Base-by-base conservation (phyloP, 768 basidiomycete genomes). In the Gymnopilus dilepis region DNA sequence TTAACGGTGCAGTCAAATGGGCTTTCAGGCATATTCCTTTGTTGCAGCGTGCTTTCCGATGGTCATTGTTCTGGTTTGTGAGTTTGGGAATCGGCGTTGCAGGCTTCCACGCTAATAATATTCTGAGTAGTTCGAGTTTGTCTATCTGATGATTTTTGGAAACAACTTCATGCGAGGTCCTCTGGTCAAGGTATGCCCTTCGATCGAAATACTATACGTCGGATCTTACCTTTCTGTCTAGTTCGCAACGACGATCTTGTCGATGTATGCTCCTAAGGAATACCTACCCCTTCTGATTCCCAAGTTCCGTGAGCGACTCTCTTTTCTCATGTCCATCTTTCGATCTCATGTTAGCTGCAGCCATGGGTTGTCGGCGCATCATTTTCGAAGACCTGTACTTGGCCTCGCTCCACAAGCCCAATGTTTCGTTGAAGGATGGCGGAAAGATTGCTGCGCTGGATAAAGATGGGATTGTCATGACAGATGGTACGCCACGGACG, bases 331-430 rank as follows among this genome's bases (percentile, higher is more conserved):
- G 7, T 12, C 24, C 6, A 15, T 45, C 8, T 30, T 13, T 15
- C 31, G 13, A 51, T 13, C n/a, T 24, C 43, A 2, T 54, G 5
- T 19, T 15, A 30, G 47, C 17, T 51, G 2, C 47, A 85, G 83
- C 75, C 21, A 66, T 79, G 40, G 85, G 85, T 2, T 86, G 85
- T 65, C 85, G 83, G 69, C 81, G 86, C 19, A 69, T 86, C 15
- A 72, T 87, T 6, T 73, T 81, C 59, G 82, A 87, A 65, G 73
- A 80, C 0, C 74, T 75, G 13, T 87, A 81, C 66, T 75, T 87
- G 21, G 59, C 72, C 19, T 64, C 78, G 11, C 70, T 87, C 34
- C 76, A 82, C 58, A 77, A 72, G 8, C 74, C 79, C 3, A 86
- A 88, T 67, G 74, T 86, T 9, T 63, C 72, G 17, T 51, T 63